Conservation (phyloP, 140 eudicot species). For the Senecio squalidus region DNA sequence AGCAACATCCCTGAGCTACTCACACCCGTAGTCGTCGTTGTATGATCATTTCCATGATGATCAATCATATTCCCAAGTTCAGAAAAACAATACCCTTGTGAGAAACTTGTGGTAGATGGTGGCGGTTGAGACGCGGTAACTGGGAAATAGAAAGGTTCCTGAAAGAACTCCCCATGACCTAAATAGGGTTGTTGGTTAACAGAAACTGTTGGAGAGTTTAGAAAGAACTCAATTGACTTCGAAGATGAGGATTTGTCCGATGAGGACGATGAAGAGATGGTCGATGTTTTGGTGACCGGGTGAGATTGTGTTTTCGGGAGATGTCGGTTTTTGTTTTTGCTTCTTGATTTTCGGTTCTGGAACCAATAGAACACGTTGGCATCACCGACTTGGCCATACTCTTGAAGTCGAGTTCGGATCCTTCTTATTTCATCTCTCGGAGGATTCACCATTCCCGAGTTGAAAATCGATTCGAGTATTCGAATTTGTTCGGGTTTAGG, state of each 20-base stretch:
- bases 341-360: conserved; percentile 89
- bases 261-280: conserved; percentile 63
- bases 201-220: conserved; percentile 74
- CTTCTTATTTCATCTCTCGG: conserved; percentile 86
- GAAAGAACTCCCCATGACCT: conserved; percentile 30
- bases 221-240: conserved; percentile 34
- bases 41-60: conserved; percentile 10
- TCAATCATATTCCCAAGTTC: conserved; percentile 24
- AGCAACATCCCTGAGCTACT: conserved; percentile 38
- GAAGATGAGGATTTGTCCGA: conserved; percentile 68
- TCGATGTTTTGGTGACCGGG: conserved; percentile 21
- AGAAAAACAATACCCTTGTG: conserved; percentile 58
- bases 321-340: conserved; percentile 73
- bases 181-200: conserved; percentile 48
- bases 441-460: conserved; percentile 95
- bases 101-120: conserved; percentile 3
- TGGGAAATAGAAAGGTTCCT: conserved; percentile 45
- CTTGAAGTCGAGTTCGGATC: conserved; percentile 79
- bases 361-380: conserved; percentile 98
- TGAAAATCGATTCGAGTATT: conserved; percentile 85
- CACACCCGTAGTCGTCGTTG: conserved; percentile 26
- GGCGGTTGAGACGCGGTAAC: conserved; percentile 17
- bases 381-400: conserved; percentile 94
- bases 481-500: conserved; percentile 95
- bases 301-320: conserved; percentile 35